Evolutionary conservation across 192 early-diverging fungal species (phyloP).

Genomic region (Funneliformis geosporum): DNA sequence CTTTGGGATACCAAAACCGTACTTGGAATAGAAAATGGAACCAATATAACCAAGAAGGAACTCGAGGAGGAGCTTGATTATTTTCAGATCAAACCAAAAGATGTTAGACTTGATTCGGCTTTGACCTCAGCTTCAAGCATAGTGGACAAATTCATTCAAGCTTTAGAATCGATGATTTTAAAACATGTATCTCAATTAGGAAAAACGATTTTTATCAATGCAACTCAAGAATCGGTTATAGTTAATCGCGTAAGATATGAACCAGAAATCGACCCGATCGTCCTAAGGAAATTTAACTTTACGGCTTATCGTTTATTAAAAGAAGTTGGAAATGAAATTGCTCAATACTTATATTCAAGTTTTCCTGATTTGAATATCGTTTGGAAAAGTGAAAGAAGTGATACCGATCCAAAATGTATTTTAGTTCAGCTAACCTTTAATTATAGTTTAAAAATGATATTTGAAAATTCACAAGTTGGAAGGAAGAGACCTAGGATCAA

Average conservation of each 20-base stretch:
- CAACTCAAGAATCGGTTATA: not conserved
- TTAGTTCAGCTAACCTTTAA: not conserved
- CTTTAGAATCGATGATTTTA: not conserved
- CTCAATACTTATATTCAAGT: slow-evolving; percentile 3
- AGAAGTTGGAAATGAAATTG: not conserved
- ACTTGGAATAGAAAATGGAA: not conserved
- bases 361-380: not conserved
- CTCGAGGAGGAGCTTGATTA: slow-evolving; percentile 9
- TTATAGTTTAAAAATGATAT: not conserved
- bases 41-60: not conserved
- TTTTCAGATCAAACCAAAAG: not conserved
- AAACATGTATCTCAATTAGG: not conserved
- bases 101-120: not conserved
- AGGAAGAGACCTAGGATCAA: not conserved
- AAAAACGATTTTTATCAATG: not conserved
- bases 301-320: not conserved
- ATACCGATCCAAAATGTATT: not conserved
- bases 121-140: not conserved
- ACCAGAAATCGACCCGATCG: not conserved
- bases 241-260: not conserved
- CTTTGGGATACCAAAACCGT: not conserved
- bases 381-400: not conserved
- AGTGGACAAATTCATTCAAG: not conserved
- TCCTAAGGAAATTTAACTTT: not conserved
- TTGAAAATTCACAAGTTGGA: not conserved